These are phyloP conservation scores for Leonotis leonurus DNA, from an alignment of 257 asterid genomes.

Conservation along the genomic window DNA sequence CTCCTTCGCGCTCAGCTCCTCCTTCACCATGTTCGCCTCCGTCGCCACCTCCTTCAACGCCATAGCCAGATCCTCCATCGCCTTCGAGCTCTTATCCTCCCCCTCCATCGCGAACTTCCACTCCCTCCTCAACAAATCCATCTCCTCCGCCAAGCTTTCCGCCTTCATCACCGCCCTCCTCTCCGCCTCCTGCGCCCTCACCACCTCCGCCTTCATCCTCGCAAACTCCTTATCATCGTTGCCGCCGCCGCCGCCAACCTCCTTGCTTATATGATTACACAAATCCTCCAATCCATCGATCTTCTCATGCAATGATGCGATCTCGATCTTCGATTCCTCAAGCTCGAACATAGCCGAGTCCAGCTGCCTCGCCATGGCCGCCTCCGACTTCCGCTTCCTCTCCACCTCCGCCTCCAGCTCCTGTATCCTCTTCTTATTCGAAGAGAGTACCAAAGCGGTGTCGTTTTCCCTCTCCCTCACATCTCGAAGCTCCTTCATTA, in stretches of 20 bases:
- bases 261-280: conserved; percentile 12
- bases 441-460: conserved; percentile 13
- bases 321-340: conserved; percentile 46
- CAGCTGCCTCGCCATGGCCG: conserved; percentile 35
- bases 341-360: conserved; percentile 42
- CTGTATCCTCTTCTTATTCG: conserved; percentile 24
- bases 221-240: conserved; percentile 8
- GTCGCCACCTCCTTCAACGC: conserved; percentile 66
- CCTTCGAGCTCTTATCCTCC: conserved; percentile 64
- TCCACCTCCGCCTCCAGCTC: conserved; percentile 47
- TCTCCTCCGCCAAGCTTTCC: conserved; percentile 20
- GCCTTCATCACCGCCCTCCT: conserved; percentile 23
- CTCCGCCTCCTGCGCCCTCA: conserved; percentile 23
- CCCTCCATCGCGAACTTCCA: conserved; percentile 45
- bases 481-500: conserved; percentile 36
- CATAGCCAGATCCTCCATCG: conserved; percentile 84
- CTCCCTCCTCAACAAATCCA: conserved; percentile 36
- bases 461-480: conserved; percentile 25
- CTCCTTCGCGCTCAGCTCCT: conserved; percentile 31
- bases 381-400: conserved; percentile 27
- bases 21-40: conserved; percentile 39
- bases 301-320: conserved; percentile 28
- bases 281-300: conserved; percentile 25
- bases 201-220: conserved; percentile 23
- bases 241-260: neutral